Evolutionary conservation across 176 grass and related monocot species (phyloP).

Genomic region (Paspalum notatum): DNA sequence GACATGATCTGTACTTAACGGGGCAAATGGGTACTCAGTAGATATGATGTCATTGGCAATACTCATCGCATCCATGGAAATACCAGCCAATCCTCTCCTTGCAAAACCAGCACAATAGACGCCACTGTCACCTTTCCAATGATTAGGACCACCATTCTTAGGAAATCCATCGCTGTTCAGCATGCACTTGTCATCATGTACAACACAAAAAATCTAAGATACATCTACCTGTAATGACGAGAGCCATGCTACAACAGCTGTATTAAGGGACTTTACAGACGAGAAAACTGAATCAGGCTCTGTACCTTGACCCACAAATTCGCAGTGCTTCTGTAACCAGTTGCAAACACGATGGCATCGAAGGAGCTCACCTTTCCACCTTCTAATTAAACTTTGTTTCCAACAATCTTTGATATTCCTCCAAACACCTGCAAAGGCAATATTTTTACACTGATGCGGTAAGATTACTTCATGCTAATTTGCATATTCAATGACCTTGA

Average conservation of each 20-base stretch:
- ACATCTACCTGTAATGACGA: not conserved
- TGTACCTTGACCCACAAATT: conserved; percentile 54
- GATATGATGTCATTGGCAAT: conserved; percentile 31
- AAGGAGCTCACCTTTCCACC: not conserved
- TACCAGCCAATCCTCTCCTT: conserved; percentile 25
- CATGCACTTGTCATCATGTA: not conserved
- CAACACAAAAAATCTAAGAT: not conserved
- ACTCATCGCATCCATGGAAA: conserved; percentile 41
- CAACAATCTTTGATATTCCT: conserved; percentile 20
- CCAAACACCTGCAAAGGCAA: not conserved
- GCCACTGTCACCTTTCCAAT: conserved; percentile 51
- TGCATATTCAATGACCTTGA: not conserved
- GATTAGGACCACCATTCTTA: conserved; percentile 17
- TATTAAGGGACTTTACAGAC: not conserved
- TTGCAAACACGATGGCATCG: conserved; percentile 52
- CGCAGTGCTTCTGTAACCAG: conserved; percentile 49
- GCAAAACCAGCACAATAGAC: conserved; percentile 46
- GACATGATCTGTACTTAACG: too few relatives aligned
- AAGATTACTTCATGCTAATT: too few relatives aligned
- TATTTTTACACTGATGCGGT: not conserved
- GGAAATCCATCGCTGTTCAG: conserved; percentile 28
- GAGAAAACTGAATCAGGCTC: not conserved
- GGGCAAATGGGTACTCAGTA: not conserved
- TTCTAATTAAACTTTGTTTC: conserved; percentile 34
- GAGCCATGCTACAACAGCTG: not conserved